Evolutionary conservation across 208 protist genomes (phyloP), one percentile per base, ranked within the genome.

Genomic region (Leishmania major): DNA sequence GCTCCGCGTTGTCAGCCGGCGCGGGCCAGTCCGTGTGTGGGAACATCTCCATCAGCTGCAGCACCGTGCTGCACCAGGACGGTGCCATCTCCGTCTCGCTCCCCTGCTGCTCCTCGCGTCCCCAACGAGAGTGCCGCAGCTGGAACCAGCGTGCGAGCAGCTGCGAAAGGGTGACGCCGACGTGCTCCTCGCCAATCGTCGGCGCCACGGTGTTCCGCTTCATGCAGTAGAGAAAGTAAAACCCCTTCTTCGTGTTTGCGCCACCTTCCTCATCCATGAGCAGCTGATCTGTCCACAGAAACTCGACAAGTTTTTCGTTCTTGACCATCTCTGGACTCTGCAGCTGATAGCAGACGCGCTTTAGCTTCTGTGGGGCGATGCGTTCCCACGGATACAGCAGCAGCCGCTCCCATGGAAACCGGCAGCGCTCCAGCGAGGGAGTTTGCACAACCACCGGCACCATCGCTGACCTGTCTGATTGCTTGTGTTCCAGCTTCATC

Each of bases 171-270:
- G 89, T 88, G 25, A 64, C 81, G 40, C 75, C 78, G n/a, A 92
- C 85, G 67, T 88, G 79, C 59, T 82, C 70, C n/a, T 71, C 75
- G 45, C 60, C 66, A 7, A 96, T 73, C 62, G 66, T 74, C 49
- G 85, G 72, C 51, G 74, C 31, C 31, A 91, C 45, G 7, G 51
- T 72, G 66, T 84, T 85, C n/a, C 81, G 84, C 73, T 90, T 80
- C 55, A 96, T 78, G 69, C 76, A 60, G 86, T 98, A 98, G 45
- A 98, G 84, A 77, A 96, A 98, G 82, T 94, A 90, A 86, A 98
- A 97, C 53, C 96, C 96, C 73, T 94, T 81, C 74, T 92, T 87
- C 10, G 82, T 78, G 69, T 93, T 96, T 31, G 88, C 90, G 47
- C 94, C 94, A 77, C 86, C 92, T 85, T 95, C 90, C 75, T 97